These are phyloP conservation scores for Cymbopogon flexuosus DNA, from an alignment of 202 grass and related monocot genomes.

Conservation along the genomic window DNA sequence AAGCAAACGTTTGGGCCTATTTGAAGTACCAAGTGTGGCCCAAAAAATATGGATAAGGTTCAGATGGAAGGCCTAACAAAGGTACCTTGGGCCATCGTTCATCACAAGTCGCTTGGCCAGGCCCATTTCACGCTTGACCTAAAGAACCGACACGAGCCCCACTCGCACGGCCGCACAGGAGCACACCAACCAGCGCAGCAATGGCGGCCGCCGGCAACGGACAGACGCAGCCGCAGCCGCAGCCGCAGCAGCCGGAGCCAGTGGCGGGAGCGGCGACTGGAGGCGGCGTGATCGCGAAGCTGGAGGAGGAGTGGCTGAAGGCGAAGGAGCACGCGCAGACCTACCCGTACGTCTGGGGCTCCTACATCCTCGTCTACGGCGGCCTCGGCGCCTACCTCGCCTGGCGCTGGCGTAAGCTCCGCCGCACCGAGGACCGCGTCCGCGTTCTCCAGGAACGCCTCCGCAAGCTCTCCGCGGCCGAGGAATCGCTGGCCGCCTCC, in stretches of 20 bases:
- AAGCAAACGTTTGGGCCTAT: background rate
- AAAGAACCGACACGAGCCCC: background rate
- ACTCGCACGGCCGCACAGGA: background rate
- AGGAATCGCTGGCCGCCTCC: slow-evolving; percentile 40
- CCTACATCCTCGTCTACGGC: slow-evolving; percentile 95
- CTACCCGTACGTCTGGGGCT: slow-evolving; percentile 92
- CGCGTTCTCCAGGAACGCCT: slow-evolving; percentile 65
- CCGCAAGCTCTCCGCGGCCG: slow-evolving; percentile 55
- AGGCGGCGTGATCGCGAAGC: slow-evolving; percentile 33
- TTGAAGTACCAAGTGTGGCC: background rate
- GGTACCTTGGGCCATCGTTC: background rate
- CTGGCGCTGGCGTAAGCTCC: slow-evolving; percentile 80
- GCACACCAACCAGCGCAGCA: background rate
- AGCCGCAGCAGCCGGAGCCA: background rate
- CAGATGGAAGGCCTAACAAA: background rate
- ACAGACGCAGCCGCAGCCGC: background rate
- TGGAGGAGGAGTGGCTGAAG: slow-evolving; percentile 61
- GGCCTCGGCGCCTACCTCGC: slow-evolving; percentile 67
- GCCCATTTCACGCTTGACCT: slow-evolving; percentile 18
- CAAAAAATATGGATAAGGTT: background rate
- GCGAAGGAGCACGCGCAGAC: slow-evolving; percentile 94
- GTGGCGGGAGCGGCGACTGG: background rate
- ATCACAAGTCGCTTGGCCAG: background rate
- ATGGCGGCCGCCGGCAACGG: slow-evolving; percentile 41
- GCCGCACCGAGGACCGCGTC: slow-evolving; percentile 77